phyloP scores from a whole-genome alignment of 192 early-diverging fungal genomes.

The Gorgonomyces haynaldii region DNA sequence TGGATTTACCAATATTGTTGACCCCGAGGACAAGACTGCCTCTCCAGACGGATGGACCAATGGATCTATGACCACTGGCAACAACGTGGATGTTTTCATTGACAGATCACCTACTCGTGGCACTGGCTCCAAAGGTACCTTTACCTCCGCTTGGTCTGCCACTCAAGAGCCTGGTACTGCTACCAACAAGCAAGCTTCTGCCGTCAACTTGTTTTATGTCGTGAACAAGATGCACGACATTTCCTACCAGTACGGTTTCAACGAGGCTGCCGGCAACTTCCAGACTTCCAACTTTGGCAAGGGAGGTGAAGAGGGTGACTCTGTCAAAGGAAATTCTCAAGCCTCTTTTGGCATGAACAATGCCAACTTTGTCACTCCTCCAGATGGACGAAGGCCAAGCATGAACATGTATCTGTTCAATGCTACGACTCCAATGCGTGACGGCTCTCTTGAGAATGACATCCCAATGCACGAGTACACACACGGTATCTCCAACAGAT shows the following conservation, averaged over 20 bases:
- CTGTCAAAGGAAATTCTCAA: slow-evolving; percentile 45
- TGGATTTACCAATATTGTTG: slow-evolving; percentile 1
- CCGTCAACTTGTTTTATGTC: slow-evolving; percentile 19
- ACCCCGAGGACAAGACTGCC: slow-evolving; percentile 10
- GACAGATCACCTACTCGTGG: background rate
- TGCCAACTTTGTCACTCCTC: slow-evolving; percentile 28
- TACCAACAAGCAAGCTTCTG: slow-evolving; percentile 15
- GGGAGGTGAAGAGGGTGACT: slow-evolving; percentile 25
- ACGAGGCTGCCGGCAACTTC: slow-evolving; percentile 27
- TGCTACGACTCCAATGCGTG: slow-evolving; percentile 37
- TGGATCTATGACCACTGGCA: slow-evolving; percentile 12
- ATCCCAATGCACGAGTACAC: slow-evolving; percentile 48
- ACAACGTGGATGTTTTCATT: slow-evolving; percentile 11
- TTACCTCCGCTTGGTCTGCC: slow-evolving; percentile 1
- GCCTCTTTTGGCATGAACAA: slow-evolving; percentile 29
- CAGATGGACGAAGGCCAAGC: slow-evolving; percentile 20
- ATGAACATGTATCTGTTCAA: slow-evolving; percentile 46
- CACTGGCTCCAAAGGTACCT: background rate
- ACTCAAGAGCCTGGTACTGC: background rate
- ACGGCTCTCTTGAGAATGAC: slow-evolving; percentile 45
- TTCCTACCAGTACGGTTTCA: slow-evolving; percentile 22
- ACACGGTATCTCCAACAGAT: slow-evolving; percentile 48
- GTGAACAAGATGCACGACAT: slow-evolving; percentile 20
- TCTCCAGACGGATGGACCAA: slow-evolving; percentile 33
- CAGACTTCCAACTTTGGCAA: slow-evolving; percentile 19